phyloP scores from a whole-genome alignment of 768 basidiomycete genomes.

The Mycena vulgaris region DNA sequence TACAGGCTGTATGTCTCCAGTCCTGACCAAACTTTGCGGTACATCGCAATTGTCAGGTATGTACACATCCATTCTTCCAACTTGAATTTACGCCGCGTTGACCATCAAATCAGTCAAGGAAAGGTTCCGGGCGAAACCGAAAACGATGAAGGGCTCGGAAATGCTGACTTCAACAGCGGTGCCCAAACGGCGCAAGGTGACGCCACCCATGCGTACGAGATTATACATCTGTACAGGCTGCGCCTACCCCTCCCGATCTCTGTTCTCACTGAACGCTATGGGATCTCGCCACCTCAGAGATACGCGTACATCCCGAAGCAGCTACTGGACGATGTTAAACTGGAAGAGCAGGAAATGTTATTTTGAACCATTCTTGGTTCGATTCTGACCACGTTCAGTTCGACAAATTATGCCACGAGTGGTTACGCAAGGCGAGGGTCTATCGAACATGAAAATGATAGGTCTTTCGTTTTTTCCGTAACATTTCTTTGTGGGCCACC shows the following conservation, averaged over 20 bases:
- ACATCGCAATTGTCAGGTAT: no score
- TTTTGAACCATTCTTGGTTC: conserved; percentile 10
- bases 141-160: conserved; percentile 13
- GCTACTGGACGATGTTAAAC: conserved; percentile 12
- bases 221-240: conserved; percentile 27
- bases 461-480: no score
- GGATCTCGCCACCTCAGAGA: conserved; percentile 16
- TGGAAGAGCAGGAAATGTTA: conserved; percentile 20
- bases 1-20: no score
- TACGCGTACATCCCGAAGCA: conserved; percentile 21
- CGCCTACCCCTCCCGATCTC: neutral
- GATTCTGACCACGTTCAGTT: no score
- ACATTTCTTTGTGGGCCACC: no score
- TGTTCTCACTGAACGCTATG: conserved; percentile 2
- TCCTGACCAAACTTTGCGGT: no score
- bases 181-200: neutral
- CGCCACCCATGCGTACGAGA: conserved; percentile 27
- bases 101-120: conserved; percentile 3
- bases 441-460: no score
- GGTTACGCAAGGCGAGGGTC: no score
- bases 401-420: no score
- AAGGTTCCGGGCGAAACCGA: conserved; percentile 31
- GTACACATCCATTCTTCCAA: no score
- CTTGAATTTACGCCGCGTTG: no score
- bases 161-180: conserved; percentile 28